phyloP scores from a whole-genome alignment of 2,329 filamentous ascomycete species.

The Pestalotiopsis sp. region DNA sequence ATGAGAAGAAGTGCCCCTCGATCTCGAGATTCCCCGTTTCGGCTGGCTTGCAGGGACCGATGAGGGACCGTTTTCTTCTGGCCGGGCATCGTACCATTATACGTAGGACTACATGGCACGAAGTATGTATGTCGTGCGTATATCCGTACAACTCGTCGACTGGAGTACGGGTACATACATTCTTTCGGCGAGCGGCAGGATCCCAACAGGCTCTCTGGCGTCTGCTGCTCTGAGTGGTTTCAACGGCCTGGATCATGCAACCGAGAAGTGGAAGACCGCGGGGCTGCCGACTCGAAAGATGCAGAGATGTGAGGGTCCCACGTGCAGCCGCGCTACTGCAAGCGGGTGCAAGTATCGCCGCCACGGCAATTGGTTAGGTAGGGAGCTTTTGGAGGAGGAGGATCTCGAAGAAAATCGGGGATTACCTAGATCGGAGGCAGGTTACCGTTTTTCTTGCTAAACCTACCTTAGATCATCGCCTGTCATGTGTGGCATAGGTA shows the following conservation, averaged over 20 bases:
- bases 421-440: neutral
- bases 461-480: neutral
- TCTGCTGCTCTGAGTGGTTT: neutral
- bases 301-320: neutral
- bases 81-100: neutral
- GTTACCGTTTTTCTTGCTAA: neutral
- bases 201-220: neutral
- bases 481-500: neutral
- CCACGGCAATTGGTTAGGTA: constrained; percentile 7
- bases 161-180: neutral
- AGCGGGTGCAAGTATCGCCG: constrained; percentile 9
- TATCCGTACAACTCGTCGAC: neutral
- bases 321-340: neutral
- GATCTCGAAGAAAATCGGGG: neutral
- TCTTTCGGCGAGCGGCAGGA: neutral
- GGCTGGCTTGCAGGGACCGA: neutral
- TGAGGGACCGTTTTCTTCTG: neutral
- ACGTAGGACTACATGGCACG: no score
- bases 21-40: neutral
- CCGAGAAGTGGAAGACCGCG: neutral
- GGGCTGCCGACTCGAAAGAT: neutral
- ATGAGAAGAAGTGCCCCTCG: neutral
- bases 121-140: no score
- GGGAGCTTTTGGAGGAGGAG: neutral
- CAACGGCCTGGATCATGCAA: neutral